A percentile compares a stretch with the other conserved stretches of the same genome.
These are phyloP conservation scores for Anthostomella pinea DNA, from an alignment of 2,329 filamentous ascomycete genomes.

Conservation along the genomic window DNA sequence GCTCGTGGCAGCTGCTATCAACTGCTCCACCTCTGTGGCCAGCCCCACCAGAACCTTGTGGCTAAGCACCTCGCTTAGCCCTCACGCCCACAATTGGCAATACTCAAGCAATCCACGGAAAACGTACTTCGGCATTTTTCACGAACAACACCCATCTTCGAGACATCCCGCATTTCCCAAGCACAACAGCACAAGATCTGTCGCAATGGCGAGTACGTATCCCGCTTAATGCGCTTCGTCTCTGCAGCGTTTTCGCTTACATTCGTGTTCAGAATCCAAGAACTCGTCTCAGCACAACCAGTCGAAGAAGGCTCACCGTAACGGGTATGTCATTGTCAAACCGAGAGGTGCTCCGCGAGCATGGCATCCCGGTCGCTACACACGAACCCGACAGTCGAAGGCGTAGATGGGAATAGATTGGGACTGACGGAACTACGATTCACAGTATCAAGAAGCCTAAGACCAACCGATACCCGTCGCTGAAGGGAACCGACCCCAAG, in stretches of 20 bases:
- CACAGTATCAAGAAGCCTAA: constrained; percentile 99
- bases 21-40: neutral
- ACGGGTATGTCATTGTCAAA: constrained; percentile 70
- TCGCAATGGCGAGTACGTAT: constrained; percentile 70
- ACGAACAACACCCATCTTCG: constrained; percentile 19
- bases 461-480: constrained; percentile 96
- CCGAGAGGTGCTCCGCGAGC: constrained; percentile 10
- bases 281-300: constrained; percentile 99
- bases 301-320: constrained; percentile 97
- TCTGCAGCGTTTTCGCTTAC: constrained; percentile 23
- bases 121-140: constrained; percentile 20
- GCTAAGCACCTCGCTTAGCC: constrained; percentile 31
- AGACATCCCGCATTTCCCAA: constrained; percentile 20
- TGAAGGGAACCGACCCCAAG: constrained; percentile 99
- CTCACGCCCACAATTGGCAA: constrained; percentile 33
- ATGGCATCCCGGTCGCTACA: constrained; percentile 1
- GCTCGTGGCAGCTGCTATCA: neutral
- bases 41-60: constrained; percentile 10
- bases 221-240: neutral
- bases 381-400: constrained; percentile 1
- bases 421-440: constrained; percentile 15
- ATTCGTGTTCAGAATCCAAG: constrained; percentile 77
- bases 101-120: constrained; percentile 22
- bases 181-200: constrained; percentile 25
- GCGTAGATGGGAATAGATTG: neutral